Base-by-base conservation (phyloP, 108 stramenopile genomes). In the Skeletonema costatum region DNA sequence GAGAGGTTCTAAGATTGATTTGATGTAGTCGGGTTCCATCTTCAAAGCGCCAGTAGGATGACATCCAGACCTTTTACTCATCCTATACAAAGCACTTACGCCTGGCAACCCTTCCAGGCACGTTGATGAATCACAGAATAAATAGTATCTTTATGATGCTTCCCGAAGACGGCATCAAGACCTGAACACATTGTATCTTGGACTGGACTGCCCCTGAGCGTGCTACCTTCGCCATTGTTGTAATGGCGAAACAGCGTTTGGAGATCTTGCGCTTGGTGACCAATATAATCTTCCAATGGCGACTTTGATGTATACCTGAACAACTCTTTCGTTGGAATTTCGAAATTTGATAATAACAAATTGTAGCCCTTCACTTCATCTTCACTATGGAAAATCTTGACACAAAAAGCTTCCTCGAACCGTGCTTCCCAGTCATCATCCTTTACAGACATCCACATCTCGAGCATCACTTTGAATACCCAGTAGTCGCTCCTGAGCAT, bases 21-120 rank as follows among this genome's bases (percentile, higher is more conserved):
- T 64, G 63, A 64, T 25, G 31, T 64, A 64, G n/a, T 64, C 63
- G 9, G 63, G 63, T 41, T 64, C 63, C 63, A 64, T 64, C 0
- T 38, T 19, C 33, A 64, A 64, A 17, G 63, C 63, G 39, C 21
- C 63, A 17, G n/a, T 41, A 33, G 10, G 9, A 36, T 36, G 1
- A 6, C 63, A 64, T 41, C 63, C 63, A 19, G 63, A 36, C 25
- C 7, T 41, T 16, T 36, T 35, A 0, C 5, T 17, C 25, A 64
- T 41, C 7, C 21, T 64, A 2, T 10, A 0, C 31, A 64, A 0
- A 0, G 21, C 7, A 0, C 2, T 2, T 33, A 9, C 5, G 7
- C 63, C 63, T 1, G 9, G 60, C n/a, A 19, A 1, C 0, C 63
- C 63, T 64, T 64, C 63, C 21, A 64, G 63, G 25, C 4, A 38